Conservation (phyloP, 1,284 basidiomycete species). For the Irpex sp. region DNA sequence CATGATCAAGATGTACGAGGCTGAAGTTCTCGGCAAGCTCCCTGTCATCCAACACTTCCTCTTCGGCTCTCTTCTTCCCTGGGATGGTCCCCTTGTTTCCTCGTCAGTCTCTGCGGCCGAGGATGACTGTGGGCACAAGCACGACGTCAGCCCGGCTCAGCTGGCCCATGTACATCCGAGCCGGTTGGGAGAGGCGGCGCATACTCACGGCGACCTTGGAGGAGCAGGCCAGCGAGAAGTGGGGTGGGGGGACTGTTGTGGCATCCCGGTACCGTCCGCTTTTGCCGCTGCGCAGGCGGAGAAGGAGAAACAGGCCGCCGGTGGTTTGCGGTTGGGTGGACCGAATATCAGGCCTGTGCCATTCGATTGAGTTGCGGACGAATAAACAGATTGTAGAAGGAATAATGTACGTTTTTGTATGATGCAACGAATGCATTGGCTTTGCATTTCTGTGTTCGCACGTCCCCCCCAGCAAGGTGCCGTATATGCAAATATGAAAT, state of each 20-base stretch:
- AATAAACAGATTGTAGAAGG: not conserved
- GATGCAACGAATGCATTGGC: too few relatives aligned
- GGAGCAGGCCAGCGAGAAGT: slow-evolving; percentile 45
- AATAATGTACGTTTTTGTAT: too few relatives aligned
- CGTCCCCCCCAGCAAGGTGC: too few relatives aligned
- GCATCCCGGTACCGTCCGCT: slow-evolving; percentile 82
- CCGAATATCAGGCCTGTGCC: slow-evolving; percentile 78
- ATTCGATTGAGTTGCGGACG: slow-evolving; percentile 52
- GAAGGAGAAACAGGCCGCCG: slow-evolving; percentile 35
- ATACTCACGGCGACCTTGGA: slow-evolving; percentile 49
- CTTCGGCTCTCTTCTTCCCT: slow-evolving; percentile 84
- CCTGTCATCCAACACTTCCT: slow-evolving; percentile 97
- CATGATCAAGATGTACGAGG: slow-evolving; percentile 98
- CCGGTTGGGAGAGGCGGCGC: slow-evolving; percentile 30
- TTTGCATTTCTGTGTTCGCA: too few relatives aligned
- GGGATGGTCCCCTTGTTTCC: slow-evolving; percentile 52
- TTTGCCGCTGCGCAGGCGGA: slow-evolving; percentile 72
- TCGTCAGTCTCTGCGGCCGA: slow-evolving; percentile 30
- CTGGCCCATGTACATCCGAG: not conserved
- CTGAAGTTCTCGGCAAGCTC: slow-evolving; percentile 93
- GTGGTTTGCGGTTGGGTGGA: slow-evolving; percentile 42
- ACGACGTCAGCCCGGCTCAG: slow-evolving; percentile 49
- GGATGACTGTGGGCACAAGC: slow-evolving; percentile 20
- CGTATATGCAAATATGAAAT: too few relatives aligned
- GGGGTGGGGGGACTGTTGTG: slow-evolving; percentile 94